phyloP scores from a whole-genome alignment of 164 flowering plant genomes.

The Umbellularia californica region DNA sequence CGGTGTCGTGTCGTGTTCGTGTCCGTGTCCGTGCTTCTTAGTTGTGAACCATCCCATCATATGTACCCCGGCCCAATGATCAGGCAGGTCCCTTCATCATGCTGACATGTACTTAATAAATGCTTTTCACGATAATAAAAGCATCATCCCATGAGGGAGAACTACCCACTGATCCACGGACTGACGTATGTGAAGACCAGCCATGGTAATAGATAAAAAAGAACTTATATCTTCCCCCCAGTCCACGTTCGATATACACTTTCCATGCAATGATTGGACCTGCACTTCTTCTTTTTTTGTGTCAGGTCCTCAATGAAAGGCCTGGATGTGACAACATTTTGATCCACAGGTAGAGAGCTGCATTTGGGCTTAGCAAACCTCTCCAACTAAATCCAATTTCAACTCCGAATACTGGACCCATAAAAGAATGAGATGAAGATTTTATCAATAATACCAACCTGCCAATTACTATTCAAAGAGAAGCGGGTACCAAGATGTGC shows the following conservation, averaged over 20 bases:
- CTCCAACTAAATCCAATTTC: not conserved
- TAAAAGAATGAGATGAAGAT: not conserved
- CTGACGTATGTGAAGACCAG: too few relatives aligned
- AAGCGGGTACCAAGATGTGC: slow-evolving; percentile 89
- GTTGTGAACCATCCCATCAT: not conserved
- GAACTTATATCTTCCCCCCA: not conserved
- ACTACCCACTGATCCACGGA: too few relatives aligned
- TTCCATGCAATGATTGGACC: not conserved
- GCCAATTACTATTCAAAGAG: slow-evolving; percentile 63
- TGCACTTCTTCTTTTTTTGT: too few relatives aligned
- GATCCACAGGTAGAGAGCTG: not conserved
- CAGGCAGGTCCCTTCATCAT: not conserved
- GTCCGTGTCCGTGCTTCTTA: too few relatives aligned
- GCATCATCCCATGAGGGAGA: too few relatives aligned
- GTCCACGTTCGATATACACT: not conserved
- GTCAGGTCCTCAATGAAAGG: not conserved
- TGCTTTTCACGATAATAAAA: too few relatives aligned
- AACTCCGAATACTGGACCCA: not conserved
- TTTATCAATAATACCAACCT: slow-evolving; percentile 39
- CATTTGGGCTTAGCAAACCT: not conserved
- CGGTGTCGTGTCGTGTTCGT: too few relatives aligned
- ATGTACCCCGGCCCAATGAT: not conserved
- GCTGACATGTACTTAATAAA: too few relatives aligned
- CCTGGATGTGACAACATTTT: not conserved
- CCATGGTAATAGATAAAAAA: too few relatives aligned